Evolutionary conservation across 2,329 filamentous ascomycete genomes (phyloP).

Genomic region (Teratosphaeria gauchensis): DNA sequence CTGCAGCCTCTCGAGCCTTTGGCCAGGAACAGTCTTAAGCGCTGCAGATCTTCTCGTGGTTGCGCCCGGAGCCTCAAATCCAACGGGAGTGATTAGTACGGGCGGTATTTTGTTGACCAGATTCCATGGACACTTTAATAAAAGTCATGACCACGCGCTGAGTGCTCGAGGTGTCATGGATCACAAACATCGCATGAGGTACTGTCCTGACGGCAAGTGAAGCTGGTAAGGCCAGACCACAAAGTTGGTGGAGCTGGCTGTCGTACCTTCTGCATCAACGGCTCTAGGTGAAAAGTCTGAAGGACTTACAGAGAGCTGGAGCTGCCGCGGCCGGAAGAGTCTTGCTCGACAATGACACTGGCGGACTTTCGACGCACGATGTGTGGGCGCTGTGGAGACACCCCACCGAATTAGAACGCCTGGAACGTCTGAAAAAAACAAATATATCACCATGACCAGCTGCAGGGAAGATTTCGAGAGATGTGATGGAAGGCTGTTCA

Average conservation of each 20-base stretch:
- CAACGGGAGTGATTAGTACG: not conserved
- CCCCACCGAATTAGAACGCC: too few relatives aligned
- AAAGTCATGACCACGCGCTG: too few relatives aligned
- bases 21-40: not conserved
- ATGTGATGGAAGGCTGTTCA: not conserved
- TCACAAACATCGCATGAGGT: too few relatives aligned
- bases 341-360: not conserved
- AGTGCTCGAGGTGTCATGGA: too few relatives aligned
- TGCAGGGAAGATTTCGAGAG: not conserved
- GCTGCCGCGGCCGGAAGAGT: not conserved
- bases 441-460: too few relatives aligned
- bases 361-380: not conserved
- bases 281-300: not conserved
- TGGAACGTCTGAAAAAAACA: too few relatives aligned
- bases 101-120: too few relatives aligned
- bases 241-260: not conserved
- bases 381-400: too few relatives aligned
- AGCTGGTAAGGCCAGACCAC: not conserved
- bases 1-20: not conserved
- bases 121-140: too few relatives aligned
- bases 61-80: not conserved
- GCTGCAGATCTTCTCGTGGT: not conserved
- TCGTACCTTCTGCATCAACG: not conserved
- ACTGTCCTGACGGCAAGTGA: not conserved
- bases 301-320: not conserved